Evolutionary conservation across 768 basidiomycete species (phyloP), one percentile per base, ranked within the genome.

Genomic region (Tulasnella sp.): DNA sequence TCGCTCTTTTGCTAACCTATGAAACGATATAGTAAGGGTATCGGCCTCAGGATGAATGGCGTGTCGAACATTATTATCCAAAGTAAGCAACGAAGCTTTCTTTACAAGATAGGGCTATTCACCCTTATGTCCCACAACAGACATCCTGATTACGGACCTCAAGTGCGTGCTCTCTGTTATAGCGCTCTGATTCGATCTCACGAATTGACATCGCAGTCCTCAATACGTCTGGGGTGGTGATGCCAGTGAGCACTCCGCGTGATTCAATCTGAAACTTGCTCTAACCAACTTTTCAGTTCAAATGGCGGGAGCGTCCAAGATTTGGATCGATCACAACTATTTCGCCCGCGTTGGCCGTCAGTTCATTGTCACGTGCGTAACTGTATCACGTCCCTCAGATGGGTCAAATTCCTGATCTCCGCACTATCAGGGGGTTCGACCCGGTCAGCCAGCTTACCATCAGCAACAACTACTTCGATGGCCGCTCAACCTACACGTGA

Each of bases 401-500:
- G 64, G 14, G 24, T 5, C 31, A 11, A 34, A 69, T 2, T 7
- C 28, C 34, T 54, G 3, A 3, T 54, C 22, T 2, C 50, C n/a
- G 22, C 28, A 34, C 64, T 54, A 54, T 14, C 28, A 69, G 64
- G 14, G 64, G 64, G 31, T 69, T 69, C 64, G 28, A 69, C 64
- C 64, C 64, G 12, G 34, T 31, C 64, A 69, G 24, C 28, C 28
- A 28, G 34, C 28, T 69, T 28, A 69, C 64, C 28, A 69, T 69
- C 24, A 69, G 64, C 11, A 69, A 69, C 64, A 69, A 69, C 28
- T 69, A 69, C 28, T 69, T 69, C 14, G 64, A 69, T 69, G 64
- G 64, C 3, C 64, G 34, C n/a, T 28, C 64, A 28, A n/a, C 64
- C 24, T 54, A 54, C 50, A n/a, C 22, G 50, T 54, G 50, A 54